These are phyloP conservation scores for Orbilia javanica DNA, from an alignment of 2,329 filamentous ascomycete species.

Conservation along the genomic window DNA sequence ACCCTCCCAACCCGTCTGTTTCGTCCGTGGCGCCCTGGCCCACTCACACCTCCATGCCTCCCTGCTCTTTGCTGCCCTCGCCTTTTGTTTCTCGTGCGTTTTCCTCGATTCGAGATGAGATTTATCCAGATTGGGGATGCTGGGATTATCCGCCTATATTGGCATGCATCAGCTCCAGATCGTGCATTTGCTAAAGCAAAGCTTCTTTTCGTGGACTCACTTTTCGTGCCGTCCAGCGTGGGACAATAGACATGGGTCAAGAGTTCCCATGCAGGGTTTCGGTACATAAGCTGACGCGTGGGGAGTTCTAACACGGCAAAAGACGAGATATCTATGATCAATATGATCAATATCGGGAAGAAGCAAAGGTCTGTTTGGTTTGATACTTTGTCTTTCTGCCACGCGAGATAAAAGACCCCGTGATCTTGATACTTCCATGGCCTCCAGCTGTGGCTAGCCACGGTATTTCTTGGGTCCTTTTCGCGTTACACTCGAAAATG, in stretches of 20 bases:
- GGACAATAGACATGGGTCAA: constrained; percentile 22
- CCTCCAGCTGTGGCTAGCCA: neutral
- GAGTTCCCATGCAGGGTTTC: neutral
- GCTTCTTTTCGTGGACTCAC: constrained; percentile 12
- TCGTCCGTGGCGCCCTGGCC: constrained; percentile 35
- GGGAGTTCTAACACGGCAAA: constrained; percentile 30
- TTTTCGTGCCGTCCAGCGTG: constrained; percentile 40
- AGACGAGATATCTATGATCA: too few species aligned
- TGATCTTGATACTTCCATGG: constrained; percentile 8
- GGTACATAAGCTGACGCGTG: constrained; percentile 37
- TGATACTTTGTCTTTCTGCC: constrained; percentile 16
- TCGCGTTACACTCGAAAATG: neutral
- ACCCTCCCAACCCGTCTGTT: constrained; percentile 36
- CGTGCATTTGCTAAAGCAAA: constrained; percentile 26
- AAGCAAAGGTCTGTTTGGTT: constrained; percentile 11
- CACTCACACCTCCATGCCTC: constrained; percentile 17
- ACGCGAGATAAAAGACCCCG: constrained; percentile 10
- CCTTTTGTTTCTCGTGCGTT: constrained; percentile 21
- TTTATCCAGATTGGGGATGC: constrained; percentile 38
- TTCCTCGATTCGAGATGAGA: constrained; percentile 33
- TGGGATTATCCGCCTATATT: constrained; percentile 32
- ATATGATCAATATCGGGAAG: neutral
- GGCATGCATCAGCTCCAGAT: constrained; percentile 15
- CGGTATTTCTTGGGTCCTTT: constrained; percentile 9
- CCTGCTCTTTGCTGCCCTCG: constrained; percentile 8